Evolutionary conservation across 306 rosid species (phyloP), one percentile per base, ranked within the genome.

Genomic region (Quercus parvula): DNA sequence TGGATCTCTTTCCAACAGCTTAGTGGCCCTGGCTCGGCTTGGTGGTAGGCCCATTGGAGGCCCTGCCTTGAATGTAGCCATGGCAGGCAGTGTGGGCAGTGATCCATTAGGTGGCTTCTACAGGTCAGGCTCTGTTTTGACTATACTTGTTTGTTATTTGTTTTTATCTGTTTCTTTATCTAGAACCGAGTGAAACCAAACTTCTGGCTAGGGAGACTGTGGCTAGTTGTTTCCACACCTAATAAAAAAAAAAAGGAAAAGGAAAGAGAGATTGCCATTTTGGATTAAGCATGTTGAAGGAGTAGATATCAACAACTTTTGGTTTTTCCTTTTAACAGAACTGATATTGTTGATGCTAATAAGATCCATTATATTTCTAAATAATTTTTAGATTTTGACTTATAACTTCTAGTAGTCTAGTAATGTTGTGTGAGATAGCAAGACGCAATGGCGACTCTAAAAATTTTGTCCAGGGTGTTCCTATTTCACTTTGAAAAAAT

Each of bases 21-120:
- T 95, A 64, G 99, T 92, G 74, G 98, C 99, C 77, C 83, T 95
- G 76, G 98, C 98, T 14, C 89, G 98, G 90, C 94, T 95, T 80
- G 98, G 96, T 70, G 56, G 67, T 67, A 85, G 86, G 25, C 75
- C 94, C 20, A 18, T 70, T 17, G 86, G 87, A 63, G 88, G 87
- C 73, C 89, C 94, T 70, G 63, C 89, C 38, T 79, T 95, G 80
- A 90, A 84, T 81, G 97, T 95, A 14, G 99, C 96, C 66, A 92
- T 95, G 98, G 91, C 95, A 14, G 99, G 96, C 77, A 91, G 98
- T 77, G 89, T 95, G 19, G 98, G 96, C 31, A 90, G 95, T 58
- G 99, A 95, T 88, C 97, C 91, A 4, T 87, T 95, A 94, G 99
- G 99, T 76, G 86, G 92, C 83, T 95, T 95, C 87, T 95, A 91